Evolutionary conservation across 2,329 filamentous ascomycete species (phyloP).

Genomic region (Fusarium sp.): DNA sequence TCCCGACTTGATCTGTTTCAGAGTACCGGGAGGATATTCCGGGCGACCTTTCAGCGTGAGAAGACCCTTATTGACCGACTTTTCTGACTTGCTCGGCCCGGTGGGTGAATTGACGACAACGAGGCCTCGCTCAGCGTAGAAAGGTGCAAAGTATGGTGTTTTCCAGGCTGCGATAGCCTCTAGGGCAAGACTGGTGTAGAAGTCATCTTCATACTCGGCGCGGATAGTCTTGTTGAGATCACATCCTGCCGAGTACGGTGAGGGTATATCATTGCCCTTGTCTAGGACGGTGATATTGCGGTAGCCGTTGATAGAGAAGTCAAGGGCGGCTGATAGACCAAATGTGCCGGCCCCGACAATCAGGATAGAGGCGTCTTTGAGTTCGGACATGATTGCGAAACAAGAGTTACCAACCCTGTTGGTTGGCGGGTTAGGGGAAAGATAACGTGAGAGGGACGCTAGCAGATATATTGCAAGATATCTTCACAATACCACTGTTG

Average conservation of each 20-base stretch:
- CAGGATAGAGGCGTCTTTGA: slow-evolving; percentile 15
- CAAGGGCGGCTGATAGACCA: slow-evolving; percentile 46
- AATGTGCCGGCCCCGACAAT: slow-evolving; percentile 50
- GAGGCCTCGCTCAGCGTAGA: slow-evolving; percentile 56
- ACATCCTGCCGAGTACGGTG: slow-evolving; percentile 61
- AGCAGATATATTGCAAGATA: not conserved
- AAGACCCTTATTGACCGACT: slow-evolving; percentile 54
- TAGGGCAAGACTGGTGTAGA: slow-evolving; percentile 65
- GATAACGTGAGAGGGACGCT: not conserved
- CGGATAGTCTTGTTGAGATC: slow-evolving; percentile 72
- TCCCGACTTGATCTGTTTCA: slow-evolving; percentile 53
- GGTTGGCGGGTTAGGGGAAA: not conserved
- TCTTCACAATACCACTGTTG: not conserved
- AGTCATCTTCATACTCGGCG: slow-evolving; percentile 68
- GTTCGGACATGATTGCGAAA: not conserved
- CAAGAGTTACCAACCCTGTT: not conserved
- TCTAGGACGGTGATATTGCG: slow-evolving; percentile 53
- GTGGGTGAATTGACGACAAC: slow-evolving; percentile 61
- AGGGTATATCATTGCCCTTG: slow-evolving; percentile 2
- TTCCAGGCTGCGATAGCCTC: slow-evolving; percentile 64
- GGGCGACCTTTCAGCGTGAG: slow-evolving; percentile 51
- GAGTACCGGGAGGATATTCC: slow-evolving; percentile 53
- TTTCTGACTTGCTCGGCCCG: slow-evolving; percentile 60
- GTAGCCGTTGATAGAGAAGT: slow-evolving; percentile 45
- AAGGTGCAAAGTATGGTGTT: slow-evolving; percentile 63